These are phyloP conservation scores for Penicillium hordei DNA, from an alignment of 2,329 filamentous ascomycete genomes.

Conservation along the genomic window DNA sequence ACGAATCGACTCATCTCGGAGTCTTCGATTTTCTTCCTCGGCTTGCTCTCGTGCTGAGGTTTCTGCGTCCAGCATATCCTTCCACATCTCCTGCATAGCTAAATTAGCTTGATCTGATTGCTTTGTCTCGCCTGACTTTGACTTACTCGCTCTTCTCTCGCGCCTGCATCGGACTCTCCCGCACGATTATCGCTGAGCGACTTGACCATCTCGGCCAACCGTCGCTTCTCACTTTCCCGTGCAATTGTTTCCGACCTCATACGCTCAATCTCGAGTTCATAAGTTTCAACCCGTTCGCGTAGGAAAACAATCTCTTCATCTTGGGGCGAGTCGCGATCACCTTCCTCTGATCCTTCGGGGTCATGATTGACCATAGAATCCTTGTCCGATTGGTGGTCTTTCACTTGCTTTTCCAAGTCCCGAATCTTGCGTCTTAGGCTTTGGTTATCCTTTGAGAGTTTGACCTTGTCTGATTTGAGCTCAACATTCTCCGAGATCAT, in stretches of 20 bases:
- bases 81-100: slow-evolving; percentile 73
- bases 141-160: slow-evolving; percentile 49
- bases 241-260: slow-evolving; percentile 74
- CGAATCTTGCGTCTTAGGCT: slow-evolving; percentile 75
- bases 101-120: slow-evolving; percentile 13
- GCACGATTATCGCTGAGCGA: slow-evolving; percentile 57
- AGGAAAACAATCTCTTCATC: slow-evolving; percentile 86
- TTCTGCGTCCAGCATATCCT: slow-evolving; percentile 90
- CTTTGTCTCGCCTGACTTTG: slow-evolving; percentile 26
- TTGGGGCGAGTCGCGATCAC: slow-evolving; percentile 53
- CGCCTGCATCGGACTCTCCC: slow-evolving; percentile 51
- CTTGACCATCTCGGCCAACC: slow-evolving; percentile 77
- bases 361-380: slow-evolving; percentile 47
- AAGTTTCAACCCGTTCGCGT: slow-evolving; percentile 81
- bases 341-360: slow-evolving; percentile 44
- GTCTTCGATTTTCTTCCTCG: slow-evolving; percentile 80
- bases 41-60: slow-evolving; percentile 83
- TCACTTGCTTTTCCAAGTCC: slow-evolving; percentile 78
- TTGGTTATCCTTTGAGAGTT: slow-evolving; percentile 88
- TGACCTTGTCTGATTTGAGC: slow-evolving; percentile 83
- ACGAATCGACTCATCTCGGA: slow-evolving; percentile 80
- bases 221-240: slow-evolving; percentile 81
- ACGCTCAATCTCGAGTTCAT: slow-evolving; percentile 78
- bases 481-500: slow-evolving; percentile 98
- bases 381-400: slow-evolving; percentile 52